Base-by-base conservation (phyloP, 768 basidiomycete genomes). In the Xanthoconium purpureum region DNA sequence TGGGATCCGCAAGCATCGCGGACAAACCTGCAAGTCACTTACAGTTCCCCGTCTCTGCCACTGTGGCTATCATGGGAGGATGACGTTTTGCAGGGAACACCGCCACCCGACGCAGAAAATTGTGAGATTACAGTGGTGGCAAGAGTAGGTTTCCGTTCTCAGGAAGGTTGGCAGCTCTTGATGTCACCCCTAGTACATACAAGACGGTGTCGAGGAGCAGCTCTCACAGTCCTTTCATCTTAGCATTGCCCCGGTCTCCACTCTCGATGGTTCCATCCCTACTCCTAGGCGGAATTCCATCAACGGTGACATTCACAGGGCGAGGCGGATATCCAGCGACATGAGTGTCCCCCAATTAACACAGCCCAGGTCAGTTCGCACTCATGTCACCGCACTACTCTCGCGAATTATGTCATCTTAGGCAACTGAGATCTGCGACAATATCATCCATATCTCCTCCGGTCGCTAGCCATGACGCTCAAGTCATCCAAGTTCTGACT, bases 1-100 rank as follows among this genome's bases (percentile, higher is more conserved):
- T 98, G 95, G 94, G 95, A 98, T 75, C 97, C 96, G 7, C 95
- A 98, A 71, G 88, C 87, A 40, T 87, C 91, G 13, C 85, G 89
- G 64, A 78, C 86, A 54, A 91, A 89, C 66, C 76, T 94, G 60
- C 81, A 84, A 45, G 91, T 96, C 35, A 76, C 79, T 15, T 98
- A 89, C 66, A 84, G 78, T 62, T 95, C 92, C 2, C 91, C 94
- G 15, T 78, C 75, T 36, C 78, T 96, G 13, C 96, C 96, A 2
- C 63, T 83, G 0, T 99, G 96, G 96, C 75, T 99, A 30, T 76
- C 78, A 14, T 98, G 95, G 94, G 86, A 88, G 62, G 84, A 85
- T 48, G 90, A 92, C 58, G 83, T 85, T 49, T 77, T 98, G 18
- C 84, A 84, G 35, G 96, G 96, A 24, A 82, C 85, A 38, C 93